Evolutionary conservation across 2,329 filamentous ascomycete genomes (phyloP).

Genomic region (Dothideomycetidae sp.): DNA sequence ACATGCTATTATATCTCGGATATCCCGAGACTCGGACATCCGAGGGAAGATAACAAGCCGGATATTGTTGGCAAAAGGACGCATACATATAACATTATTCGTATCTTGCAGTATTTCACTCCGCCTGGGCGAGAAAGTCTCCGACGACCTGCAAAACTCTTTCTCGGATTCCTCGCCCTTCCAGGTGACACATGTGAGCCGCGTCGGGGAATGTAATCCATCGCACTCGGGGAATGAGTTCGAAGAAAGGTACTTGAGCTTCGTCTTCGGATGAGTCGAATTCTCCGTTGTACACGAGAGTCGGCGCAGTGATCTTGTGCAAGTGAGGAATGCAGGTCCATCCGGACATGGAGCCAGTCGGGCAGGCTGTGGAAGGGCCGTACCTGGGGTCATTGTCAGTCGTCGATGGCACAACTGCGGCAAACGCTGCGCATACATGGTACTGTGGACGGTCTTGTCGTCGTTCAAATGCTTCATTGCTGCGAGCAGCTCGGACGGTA

Average conservation of each 20-base stretch:
- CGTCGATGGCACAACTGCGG: background rate
- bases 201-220: constrained; percentile 7
- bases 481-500: background rate
- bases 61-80: too few relatives aligned
- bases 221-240: constrained; percentile 2
- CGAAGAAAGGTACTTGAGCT: constrained; percentile 3
- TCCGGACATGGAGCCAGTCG: background rate
- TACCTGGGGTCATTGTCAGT: background rate
- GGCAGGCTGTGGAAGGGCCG: background rate
- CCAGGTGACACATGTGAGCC: constrained; percentile 7
- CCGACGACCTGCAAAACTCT: background rate
- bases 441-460: background rate
- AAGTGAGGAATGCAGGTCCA: constrained; percentile 1
- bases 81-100: too few relatives aligned
- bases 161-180: background rate
- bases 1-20: too few relatives aligned
- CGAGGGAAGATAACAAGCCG: too few relatives aligned
- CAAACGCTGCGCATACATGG: background rate
- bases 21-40: too few relatives aligned
- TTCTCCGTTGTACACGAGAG: constrained; percentile 9
- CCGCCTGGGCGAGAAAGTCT: too few relatives aligned
- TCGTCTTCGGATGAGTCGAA: constrained; percentile 1
- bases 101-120: too few relatives aligned
- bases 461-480: background rate
- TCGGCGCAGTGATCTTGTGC: constrained; percentile 4